Percentiles rank a stretch among this genome's conserved stretches.
These are phyloP conservation scores for Trichothecium roseum DNA, from an alignment of 2,329 filamentous ascomycete species.

Conservation along the genomic window DNA sequence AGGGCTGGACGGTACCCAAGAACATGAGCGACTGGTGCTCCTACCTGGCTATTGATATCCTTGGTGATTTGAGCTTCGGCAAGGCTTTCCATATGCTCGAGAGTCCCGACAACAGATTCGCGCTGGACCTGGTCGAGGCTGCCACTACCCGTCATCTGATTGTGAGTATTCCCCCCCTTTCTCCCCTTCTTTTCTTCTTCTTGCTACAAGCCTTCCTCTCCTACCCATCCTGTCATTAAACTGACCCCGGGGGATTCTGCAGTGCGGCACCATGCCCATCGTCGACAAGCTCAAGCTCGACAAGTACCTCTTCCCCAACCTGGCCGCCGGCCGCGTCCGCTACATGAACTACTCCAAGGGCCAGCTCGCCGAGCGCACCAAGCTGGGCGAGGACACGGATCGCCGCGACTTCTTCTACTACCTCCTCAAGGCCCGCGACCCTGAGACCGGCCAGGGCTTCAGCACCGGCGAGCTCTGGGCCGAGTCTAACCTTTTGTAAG, in stretches of 20 bases:
- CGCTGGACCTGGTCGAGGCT: conserved; percentile 55
- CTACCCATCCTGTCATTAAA: too few relatives aligned
- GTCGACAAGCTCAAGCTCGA: conserved; percentile 57
- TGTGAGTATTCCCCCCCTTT: conserved; percentile 32
- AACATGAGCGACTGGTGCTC: conserved; percentile 56
- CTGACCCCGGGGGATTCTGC: too few relatives aligned
- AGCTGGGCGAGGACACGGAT: conserved; percentile 53
- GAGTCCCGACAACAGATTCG: conserved; percentile 50
- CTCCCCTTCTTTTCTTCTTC: too few relatives aligned
- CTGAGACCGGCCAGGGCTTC: conserved; percentile 59
- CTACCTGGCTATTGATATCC: conserved; percentile 52
- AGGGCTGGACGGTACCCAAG: conserved; percentile 47
- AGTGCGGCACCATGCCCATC: conserved; percentile 64
- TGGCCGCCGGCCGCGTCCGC: conserved; percentile 54
- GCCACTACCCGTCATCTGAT: conserved; percentile 61
- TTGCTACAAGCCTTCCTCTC: too few relatives aligned
- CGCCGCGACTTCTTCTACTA: conserved; percentile 71
- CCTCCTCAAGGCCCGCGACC: conserved; percentile 60
- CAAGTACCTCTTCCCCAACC: conserved; percentile 55
- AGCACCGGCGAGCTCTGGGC: conserved; percentile 57
- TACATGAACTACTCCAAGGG: conserved; percentile 63
- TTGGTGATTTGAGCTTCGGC: conserved; percentile 50
- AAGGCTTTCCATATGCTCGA: conserved; percentile 55
- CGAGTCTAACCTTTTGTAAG: conserved; percentile 57
- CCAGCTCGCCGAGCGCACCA: conserved; percentile 56